phyloP scores from a whole-genome alignment of 179 eudicot species.

The Drosera spatulata region DNA sequence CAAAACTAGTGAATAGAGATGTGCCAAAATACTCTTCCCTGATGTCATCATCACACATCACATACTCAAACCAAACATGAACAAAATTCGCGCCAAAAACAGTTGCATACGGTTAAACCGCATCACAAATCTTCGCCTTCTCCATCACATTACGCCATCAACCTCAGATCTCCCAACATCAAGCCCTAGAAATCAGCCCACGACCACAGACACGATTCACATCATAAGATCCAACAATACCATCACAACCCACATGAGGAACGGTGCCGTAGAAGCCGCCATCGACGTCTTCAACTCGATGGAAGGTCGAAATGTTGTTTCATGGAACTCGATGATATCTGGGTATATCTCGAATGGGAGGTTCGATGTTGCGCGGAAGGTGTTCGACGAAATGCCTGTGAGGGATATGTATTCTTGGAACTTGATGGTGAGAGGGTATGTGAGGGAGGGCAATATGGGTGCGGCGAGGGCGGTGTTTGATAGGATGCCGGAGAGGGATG shows the following conservation, averaged over 20 bases:
- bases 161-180: background rate
- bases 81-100: constrained; percentile 1
- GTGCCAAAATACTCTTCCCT: too few species aligned
- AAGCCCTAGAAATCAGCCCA: constrained; percentile 1
- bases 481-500: constrained; percentile 14
- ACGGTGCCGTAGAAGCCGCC: constrained; percentile 44
- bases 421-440: constrained; percentile 16
- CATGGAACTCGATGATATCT: constrained; percentile 37
- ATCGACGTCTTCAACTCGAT: constrained; percentile 37
- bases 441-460: constrained; percentile 6
- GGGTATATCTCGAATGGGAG: constrained; percentile 13
- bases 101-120: constrained; percentile 2
- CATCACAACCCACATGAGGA: constrained; percentile 57
- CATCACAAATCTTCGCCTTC: background rate
- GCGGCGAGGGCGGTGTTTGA: constrained; percentile 16
- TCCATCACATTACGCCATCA: background rate
- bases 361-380: constrained; percentile 6
- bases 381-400: constrained; percentile 22
- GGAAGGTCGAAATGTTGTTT: constrained; percentile 32
- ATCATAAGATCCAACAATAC: constrained; percentile 47
- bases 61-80: too few species aligned
- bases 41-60: too few species aligned
- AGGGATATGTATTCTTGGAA: constrained; percentile 24
- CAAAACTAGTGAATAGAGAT: too few species aligned
- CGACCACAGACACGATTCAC: constrained; percentile 2